phyloP scores from a whole-genome alignment of 176 grass and related monocot genomes.

The Eleusine indica region DNA sequence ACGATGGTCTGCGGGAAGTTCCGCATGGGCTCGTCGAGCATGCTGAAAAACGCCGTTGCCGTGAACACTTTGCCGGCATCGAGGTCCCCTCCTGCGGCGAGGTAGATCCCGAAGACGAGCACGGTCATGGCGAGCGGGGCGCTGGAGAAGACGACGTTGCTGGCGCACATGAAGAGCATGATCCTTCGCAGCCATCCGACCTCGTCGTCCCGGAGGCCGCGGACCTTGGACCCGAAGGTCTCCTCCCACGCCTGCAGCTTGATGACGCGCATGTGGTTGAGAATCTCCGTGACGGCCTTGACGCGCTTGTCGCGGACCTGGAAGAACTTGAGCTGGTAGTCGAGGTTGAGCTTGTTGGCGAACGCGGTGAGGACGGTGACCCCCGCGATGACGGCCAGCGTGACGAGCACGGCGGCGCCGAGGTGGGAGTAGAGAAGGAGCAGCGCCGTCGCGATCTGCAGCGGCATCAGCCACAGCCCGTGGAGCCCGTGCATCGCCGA shows the following conservation, averaged over 20 bases:
- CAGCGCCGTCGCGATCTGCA: slow-evolving; percentile 62
- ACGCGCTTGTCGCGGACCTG: slow-evolving; percentile 53
- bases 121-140: slow-evolving; percentile 49
- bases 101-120: slow-evolving; percentile 62
- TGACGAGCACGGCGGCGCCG: slow-evolving; percentile 55
- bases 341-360: slow-evolving; percentile 50
- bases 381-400: slow-evolving; percentile 44
- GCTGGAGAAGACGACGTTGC: slow-evolving; percentile 52
- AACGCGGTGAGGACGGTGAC: slow-evolving; percentile 44
- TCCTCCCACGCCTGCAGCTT: slow-evolving; percentile 80
- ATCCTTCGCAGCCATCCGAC: slow-evolving; percentile 56
- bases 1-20: slow-evolving; percentile 65
- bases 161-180: slow-evolving; percentile 55
- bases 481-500: slow-evolving; percentile 55
- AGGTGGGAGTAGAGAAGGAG: slow-evolving; percentile 57
- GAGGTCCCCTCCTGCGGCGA: slow-evolving; percentile 39
- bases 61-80: slow-evolving; percentile 75
- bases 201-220: slow-evolving; percentile 43
- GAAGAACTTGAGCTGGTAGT: slow-evolving; percentile 53
- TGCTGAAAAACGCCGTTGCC: slow-evolving; percentile 57
- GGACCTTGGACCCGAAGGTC: slow-evolving; percentile 46
- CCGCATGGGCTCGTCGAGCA: slow-evolving; percentile 60
- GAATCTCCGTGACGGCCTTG: slow-evolving; percentile 76
- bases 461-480: slow-evolving; percentile 67
- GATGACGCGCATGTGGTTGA: slow-evolving; percentile 63